Conservation (phyloP, 768 basidiomycete species). For the Xerocomellus amylosporus region DNA sequence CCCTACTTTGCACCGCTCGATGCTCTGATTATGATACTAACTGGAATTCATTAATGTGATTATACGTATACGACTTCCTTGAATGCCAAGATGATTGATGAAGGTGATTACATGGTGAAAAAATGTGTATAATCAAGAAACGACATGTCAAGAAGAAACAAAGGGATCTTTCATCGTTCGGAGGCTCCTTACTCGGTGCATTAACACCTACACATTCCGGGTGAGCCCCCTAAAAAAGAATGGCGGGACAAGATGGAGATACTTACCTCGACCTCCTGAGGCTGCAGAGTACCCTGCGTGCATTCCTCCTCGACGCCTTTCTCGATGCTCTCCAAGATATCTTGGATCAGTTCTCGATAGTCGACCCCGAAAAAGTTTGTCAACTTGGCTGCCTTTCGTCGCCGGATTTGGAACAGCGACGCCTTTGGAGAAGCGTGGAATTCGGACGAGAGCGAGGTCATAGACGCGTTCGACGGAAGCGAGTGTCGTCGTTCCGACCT, state of each 20-base stretch:
- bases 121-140: conserved; percentile 4
- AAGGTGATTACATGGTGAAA: background rate
- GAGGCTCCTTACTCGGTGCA: conserved; percentile 33
- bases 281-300: conserved; percentile 56
- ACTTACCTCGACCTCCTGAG: conserved; percentile 71
- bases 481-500: conserved; percentile 67
- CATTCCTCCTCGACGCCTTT: conserved; percentile 69
- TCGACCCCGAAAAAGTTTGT: conserved; percentile 87
- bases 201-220: conserved; percentile 44
- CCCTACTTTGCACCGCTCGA: background rate
- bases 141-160: conserved; percentile 1
- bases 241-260: background rate
- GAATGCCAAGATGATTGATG: conserved; percentile 7
- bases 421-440: conserved; percentile 39
- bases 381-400: conserved; percentile 77
- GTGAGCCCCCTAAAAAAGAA: conserved; percentile 5
- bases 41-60: conserved; percentile 21
- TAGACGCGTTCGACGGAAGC: conserved; percentile 62
- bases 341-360: conserved; percentile 72
- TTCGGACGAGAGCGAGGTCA: conserved; percentile 57
- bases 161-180: conserved; percentile 23
- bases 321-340: conserved; percentile 81
- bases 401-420: conserved; percentile 60
- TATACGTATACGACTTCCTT: conserved; percentile 11
- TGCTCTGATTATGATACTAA: conserved; percentile 7